Evolutionary conservation across 345 rosid species (phyloP).

Genomic region (Eucalyptus regnans): DNA sequence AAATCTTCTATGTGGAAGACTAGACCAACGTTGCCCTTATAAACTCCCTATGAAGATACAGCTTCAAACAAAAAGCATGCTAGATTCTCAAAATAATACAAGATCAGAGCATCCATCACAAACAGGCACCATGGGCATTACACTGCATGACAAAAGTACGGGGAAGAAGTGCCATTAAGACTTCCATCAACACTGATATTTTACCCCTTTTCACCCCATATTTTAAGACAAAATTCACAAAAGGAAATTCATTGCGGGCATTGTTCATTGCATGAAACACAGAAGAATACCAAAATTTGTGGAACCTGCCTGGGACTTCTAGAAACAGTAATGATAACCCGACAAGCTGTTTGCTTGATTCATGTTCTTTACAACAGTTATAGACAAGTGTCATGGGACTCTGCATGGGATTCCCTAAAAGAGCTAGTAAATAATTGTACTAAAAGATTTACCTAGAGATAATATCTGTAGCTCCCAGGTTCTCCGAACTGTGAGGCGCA

Average conservation of each 20-base stretch:
- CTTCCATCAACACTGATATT: background rate
- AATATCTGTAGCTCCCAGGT: conserved; percentile 14
- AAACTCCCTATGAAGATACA: background rate
- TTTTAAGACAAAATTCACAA: background rate
- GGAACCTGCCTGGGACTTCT: background rate
- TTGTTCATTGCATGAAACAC: background rate
- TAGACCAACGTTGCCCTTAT: background rate
- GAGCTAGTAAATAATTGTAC: background rate
- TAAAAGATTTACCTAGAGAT: conserved; percentile 30
- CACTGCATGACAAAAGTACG: background rate
- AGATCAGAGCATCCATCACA: background rate
- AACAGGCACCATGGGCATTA: background rate
- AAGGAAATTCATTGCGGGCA: background rate
- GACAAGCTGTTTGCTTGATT: background rate
- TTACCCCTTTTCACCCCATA: background rate
- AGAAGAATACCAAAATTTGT: background rate
- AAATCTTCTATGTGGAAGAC: background rate
- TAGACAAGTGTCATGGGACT: background rate
- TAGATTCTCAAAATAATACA: background rate
- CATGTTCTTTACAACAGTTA: background rate
- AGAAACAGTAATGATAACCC: background rate
- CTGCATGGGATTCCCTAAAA: background rate
- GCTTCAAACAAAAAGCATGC: background rate
- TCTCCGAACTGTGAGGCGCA: conserved; percentile 23
- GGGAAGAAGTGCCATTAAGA: background rate